Base-by-base conservation (phyloP, 1,139 yeast genomes). In the Suhomyces chickasaworum region DNA sequence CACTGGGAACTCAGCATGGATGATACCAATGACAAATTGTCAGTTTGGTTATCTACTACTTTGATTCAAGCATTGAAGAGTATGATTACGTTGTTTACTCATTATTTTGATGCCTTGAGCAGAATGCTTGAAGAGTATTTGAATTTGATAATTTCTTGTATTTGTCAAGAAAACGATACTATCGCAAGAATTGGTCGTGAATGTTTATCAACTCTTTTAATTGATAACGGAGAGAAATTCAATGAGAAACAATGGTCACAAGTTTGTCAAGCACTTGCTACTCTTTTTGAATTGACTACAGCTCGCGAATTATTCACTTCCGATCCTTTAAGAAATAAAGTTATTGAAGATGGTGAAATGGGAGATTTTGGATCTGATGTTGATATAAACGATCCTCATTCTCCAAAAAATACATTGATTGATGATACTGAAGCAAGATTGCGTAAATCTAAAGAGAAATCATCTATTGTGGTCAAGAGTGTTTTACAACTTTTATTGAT, bases 41-140 rank as follows among this genome's bases (percentile, higher is more conserved):
- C 96, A 35, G 96, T 95, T 15, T 95, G 99, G 99, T 71, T 93
- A 44, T 89, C 97, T 0, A 91, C 99, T 0, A 95, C 99, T 0
- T 78, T 95, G 66, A 90, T 95, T 49, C 99, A 95, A 66, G 99
- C 98, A 0, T 74, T 95, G 60, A 82, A 96, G 63, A 89, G 89
- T 59, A 81, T 91, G 86, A 84, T 93, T 55, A 84, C 88, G 0
- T 71, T 95, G 49, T 86, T 91, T 59, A 80, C 91, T 0, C 87
- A 84, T 53, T 91, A 87, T 65, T 93, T 89, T 64, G 85, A 78
- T 30, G 78, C 84, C 2, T 77, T 93, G 59, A 84, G 84, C 53
- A 75, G 80, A 37, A 81, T 87, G 80, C 73, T 93, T 46, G 86
- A 81, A 50, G 95, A 89, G 1, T 89, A 86, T 62, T 73, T 95